Evolutionary conservation across 192 early-diverging fungal species (phyloP).

Genomic region (Mortierella hygrophila): DNA sequence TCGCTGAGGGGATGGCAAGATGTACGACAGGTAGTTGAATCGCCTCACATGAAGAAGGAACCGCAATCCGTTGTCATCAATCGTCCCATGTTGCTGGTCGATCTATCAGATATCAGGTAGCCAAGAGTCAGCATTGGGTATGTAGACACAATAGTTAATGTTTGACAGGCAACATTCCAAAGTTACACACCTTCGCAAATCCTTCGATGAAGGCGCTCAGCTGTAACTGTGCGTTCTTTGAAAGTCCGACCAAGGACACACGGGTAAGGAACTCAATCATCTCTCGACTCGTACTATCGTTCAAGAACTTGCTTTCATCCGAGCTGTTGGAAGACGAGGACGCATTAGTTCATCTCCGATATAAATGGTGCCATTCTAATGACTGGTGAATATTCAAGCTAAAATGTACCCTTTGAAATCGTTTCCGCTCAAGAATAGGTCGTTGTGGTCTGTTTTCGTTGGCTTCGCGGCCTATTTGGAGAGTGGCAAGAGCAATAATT

Average conservation of each 20-base stretch:
- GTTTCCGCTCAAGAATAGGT: constrained; percentile 68
- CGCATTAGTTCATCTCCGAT: neutral
- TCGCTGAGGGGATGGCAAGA: constrained; percentile 63
- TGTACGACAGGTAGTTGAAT: constrained; percentile 72
- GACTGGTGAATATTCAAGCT: neutral
- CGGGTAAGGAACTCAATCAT: constrained; percentile 69
- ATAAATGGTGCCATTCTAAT: too few species aligned
- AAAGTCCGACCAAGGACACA: constrained; percentile 71
- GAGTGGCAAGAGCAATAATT: neutral
- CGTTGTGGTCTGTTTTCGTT: constrained; percentile 59
- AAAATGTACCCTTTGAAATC: constrained; percentile 42
- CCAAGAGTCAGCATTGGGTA: neutral
- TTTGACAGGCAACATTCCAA: neutral
- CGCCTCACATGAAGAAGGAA: constrained; percentile 82
- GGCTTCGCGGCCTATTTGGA: constrained; percentile 50
- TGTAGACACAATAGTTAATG: neutral
- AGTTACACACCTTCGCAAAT: constrained; percentile 64
- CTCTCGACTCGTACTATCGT: constrained; percentile 39
- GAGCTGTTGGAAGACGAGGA: constrained; percentile 1
- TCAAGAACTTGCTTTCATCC: constrained; percentile 50
- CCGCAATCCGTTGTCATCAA: constrained; percentile 90
- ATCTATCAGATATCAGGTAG: constrained; percentile 59
- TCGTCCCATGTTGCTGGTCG: constrained; percentile 74
- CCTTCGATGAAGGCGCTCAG: constrained; percentile 86
- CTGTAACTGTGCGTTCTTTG: constrained; percentile 76